Evolutionary conservation across 768 basidiomycete genomes (phyloP).

Genomic region (Lactarius hengduanensis): DNA sequence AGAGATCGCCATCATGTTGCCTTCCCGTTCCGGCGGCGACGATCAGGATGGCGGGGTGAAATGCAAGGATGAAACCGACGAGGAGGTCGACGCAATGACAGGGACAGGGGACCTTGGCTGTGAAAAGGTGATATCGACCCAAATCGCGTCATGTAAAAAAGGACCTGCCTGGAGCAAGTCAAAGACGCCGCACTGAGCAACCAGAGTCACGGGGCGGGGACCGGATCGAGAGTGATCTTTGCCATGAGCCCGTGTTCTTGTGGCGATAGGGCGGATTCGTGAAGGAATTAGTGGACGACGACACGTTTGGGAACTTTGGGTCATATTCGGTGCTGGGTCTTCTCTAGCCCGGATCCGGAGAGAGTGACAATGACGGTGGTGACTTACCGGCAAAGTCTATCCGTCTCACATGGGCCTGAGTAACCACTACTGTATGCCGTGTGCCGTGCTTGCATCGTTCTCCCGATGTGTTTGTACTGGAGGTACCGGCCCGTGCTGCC

Average conservation of each 20-base stretch:
- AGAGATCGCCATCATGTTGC: background rate
- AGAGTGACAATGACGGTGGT: too few relatives aligned
- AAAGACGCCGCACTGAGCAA: background rate
- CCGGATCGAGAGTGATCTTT: too few relatives aligned
- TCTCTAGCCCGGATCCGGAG: too few relatives aligned
- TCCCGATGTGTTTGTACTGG: too few relatives aligned
- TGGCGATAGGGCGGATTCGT: background rate
- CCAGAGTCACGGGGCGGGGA: too few relatives aligned
- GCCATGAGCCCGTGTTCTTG: constrained; percentile 9
- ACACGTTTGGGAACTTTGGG: too few relatives aligned
- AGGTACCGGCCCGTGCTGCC: too few relatives aligned
- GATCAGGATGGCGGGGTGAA: constrained; percentile 1
- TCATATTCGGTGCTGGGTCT: too few relatives aligned
- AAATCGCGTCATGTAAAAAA: background rate
- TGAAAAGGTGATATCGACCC: background rate
- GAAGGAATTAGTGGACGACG: too few relatives aligned
- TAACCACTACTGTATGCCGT: too few relatives aligned
- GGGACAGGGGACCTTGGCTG: background rate
- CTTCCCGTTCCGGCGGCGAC: background rate
- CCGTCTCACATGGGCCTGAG: too few relatives aligned
- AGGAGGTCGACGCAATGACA: background rate
- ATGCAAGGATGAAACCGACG: constrained; percentile 14
- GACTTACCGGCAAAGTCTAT: background rate
- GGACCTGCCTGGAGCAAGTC: background rate
- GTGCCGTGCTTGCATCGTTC: too few relatives aligned